Percentiles rank a stretch among this genome's conserved stretches.
phyloP scores from a whole-genome alignment of 345 rosid species.

The Corymbia maculata region DNA sequence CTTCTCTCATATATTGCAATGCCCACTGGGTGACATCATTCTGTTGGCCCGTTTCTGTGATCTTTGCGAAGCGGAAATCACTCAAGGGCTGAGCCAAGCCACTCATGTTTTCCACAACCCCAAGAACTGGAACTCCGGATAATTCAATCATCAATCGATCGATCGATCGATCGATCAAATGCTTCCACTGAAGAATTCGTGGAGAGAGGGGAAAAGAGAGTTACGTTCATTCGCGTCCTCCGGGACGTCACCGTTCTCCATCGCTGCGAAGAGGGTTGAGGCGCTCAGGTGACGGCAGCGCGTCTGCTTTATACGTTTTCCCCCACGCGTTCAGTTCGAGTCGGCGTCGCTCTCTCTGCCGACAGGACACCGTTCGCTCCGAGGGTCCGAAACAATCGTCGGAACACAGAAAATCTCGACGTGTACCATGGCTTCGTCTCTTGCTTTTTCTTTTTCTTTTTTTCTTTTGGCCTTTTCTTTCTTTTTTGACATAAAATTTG shows the following conservation, averaged over 20 bases:
- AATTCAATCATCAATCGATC: conserved; percentile 68
- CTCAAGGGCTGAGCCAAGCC: conserved; percentile 65
- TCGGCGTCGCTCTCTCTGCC: background rate
- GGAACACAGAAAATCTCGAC: background rate
- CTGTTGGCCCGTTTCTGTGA: conserved; percentile 39
- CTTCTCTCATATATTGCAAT: conserved; percentile 39
- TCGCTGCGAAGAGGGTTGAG: background rate
- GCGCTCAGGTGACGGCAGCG: background rate
- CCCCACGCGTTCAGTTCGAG: background rate
- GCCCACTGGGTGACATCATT: conserved; percentile 48
- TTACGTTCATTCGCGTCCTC: conserved; percentile 61
- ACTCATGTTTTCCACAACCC: conserved; percentile 99
- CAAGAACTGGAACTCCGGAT: conserved; percentile 58
- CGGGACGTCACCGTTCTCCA: conserved; percentile 62
- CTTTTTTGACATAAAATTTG: background rate
- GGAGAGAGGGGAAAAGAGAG: background rate
- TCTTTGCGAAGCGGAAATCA: conserved; percentile 55
- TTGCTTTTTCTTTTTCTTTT: background rate
- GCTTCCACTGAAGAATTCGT: background rate
- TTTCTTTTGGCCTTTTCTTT: background rate
- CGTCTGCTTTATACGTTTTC: background rate
- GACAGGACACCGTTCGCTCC: background rate
- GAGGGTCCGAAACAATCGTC: background rate
- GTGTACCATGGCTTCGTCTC: background rate
- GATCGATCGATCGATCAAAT: background rate